Percentiles rank a stretch among this genome's conserved stretches.
phyloP scores from a whole-genome alignment of 305 asterid genomes.

The Andrographis paniculata region DNA sequence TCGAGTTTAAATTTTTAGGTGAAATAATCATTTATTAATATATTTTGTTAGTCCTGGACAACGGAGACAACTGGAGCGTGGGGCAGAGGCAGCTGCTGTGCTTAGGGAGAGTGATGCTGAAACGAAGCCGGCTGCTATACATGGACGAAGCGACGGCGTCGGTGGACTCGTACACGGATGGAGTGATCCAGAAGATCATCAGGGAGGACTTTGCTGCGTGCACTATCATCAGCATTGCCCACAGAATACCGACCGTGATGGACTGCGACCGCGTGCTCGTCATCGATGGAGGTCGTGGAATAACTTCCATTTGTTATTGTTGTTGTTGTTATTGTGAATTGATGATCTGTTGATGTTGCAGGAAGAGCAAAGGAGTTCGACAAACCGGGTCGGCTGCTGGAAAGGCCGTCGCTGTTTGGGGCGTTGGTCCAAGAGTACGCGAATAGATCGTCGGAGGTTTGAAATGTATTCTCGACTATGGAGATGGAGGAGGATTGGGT shows the following conservation, averaged over 20 bases:
- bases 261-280: constrained; percentile 91
- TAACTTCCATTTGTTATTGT: constrained; percentile 3
- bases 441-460: constrained; percentile 63
- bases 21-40: constrained; percentile 1
- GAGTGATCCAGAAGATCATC: constrained; percentile 84
- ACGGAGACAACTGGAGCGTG: constrained; percentile 96
- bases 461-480: background rate
- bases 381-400: constrained; percentile 56
- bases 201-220: constrained; percentile 79
- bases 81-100: constrained; percentile 98
- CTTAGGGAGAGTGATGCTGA: constrained; percentile 90
- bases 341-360: constrained; percentile 12
- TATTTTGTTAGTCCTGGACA: constrained; percentile 49
- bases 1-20: too few relatives aligned
- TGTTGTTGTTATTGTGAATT: background rate
- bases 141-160: constrained; percentile 99
- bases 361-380: constrained; percentile 78
- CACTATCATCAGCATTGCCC: constrained; percentile 97
- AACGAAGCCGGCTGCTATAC: constrained; percentile 67
- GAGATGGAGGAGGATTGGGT: background rate
- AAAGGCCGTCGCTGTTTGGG: constrained; percentile 69
- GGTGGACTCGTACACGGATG: constrained; percentile 88
- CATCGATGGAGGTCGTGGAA: constrained; percentile 76
- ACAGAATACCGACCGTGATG: constrained; percentile 95
- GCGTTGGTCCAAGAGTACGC: constrained; percentile 93